Conservation (phyloP, 805 yeast genomes). For the Monosporozyma unispora region DNA sequence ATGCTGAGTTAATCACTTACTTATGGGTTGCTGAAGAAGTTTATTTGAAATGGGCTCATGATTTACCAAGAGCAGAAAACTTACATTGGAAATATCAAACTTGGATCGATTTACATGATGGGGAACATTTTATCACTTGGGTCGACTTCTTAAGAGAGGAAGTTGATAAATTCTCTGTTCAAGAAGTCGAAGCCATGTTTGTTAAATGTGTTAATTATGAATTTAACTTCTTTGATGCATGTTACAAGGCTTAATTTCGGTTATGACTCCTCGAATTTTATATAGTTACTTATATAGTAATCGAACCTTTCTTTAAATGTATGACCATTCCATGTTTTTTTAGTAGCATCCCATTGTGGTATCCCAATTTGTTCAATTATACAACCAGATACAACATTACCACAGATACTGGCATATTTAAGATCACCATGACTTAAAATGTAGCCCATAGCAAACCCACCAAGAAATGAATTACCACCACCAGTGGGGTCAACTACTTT, state of each 20-base stretch:
- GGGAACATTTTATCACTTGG: conserved; percentile 40
- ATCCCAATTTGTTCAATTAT: conserved; percentile 77
- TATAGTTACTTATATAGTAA: conserved; percentile 3
- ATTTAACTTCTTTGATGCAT: conserved; percentile 38
- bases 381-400: conserved; percentile 69
- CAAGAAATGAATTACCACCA: conserved; percentile 86
- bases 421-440: conserved; percentile 38
- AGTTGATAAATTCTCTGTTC: conserved; percentile 28
- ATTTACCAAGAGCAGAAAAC: conserved; percentile 24
- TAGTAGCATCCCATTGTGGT: conserved; percentile 35
- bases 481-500: conserved; percentile 85
- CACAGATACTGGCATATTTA: conserved; percentile 51
- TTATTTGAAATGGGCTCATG: conserved; percentile 45
- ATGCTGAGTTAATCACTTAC: conserved; percentile 37
- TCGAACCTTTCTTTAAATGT: conserved; percentile 37
- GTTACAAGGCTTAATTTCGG: conserved; percentile 29
- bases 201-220: conserved; percentile 34
- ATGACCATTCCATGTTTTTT: conserved; percentile 53
- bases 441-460: conserved; percentile 63
- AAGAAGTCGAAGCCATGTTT: conserved; percentile 16
- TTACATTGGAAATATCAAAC: conserved; percentile 40
- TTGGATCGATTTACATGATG: conserved; percentile 47
- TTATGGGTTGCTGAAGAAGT: conserved; percentile 42
- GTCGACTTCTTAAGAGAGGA: conserved; percentile 37
- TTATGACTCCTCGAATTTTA: neutral